Evolutionary conservation across 2,329 filamentous ascomycete genomes (phyloP).

Genomic region (Rutstroemia sp.): DNA sequence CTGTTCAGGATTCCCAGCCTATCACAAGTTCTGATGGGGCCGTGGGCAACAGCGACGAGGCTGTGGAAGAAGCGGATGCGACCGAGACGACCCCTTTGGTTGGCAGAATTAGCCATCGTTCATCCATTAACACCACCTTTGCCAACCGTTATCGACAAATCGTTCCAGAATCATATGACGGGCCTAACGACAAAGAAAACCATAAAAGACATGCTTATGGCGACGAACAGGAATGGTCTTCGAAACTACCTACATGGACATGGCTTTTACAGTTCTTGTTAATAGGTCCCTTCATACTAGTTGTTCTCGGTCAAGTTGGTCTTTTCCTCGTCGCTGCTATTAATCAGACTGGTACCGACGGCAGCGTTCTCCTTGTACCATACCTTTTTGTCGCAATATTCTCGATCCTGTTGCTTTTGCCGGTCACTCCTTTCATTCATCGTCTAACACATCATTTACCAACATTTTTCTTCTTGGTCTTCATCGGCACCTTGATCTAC

Average conservation of each 20-base stretch:
- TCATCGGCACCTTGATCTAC: constrained; percentile 71
- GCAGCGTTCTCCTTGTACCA: constrained; percentile 61
- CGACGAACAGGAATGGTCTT: constrained; percentile 81
- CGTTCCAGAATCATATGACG: constrained; percentile 21
- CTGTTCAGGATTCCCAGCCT: constrained; percentile 23
- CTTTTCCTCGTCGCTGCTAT: constrained; percentile 66
- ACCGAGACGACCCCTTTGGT: constrained; percentile 51
- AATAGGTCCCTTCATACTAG: constrained; percentile 68
- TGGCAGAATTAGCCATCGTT: constrained; percentile 34
- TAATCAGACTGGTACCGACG: constrained; percentile 78
- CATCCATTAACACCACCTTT: constrained; percentile 51
- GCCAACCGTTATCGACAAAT: constrained; percentile 40
- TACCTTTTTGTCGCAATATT: constrained; percentile 64
- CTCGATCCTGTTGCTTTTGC: constrained; percentile 65
- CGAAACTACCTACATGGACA: constrained; percentile 68
- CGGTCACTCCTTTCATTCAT: constrained; percentile 77
- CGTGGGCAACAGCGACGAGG: constrained; percentile 28
- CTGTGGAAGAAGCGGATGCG: constrained; percentile 26
- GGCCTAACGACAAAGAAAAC: constrained; percentile 22
- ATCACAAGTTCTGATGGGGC: constrained; percentile 31
- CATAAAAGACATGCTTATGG: constrained; percentile 44
- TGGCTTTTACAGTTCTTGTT: constrained; percentile 85
- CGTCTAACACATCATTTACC: constrained; percentile 79
- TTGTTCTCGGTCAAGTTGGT: constrained; percentile 69
- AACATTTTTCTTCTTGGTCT: constrained; percentile 64